A percentile compares a stretch with the other conserved stretches of the same genome.
phyloP scores from a whole-genome alignment of 2,329 filamentous ascomycete genomes.

The Ophiocordyceps australis region DNA sequence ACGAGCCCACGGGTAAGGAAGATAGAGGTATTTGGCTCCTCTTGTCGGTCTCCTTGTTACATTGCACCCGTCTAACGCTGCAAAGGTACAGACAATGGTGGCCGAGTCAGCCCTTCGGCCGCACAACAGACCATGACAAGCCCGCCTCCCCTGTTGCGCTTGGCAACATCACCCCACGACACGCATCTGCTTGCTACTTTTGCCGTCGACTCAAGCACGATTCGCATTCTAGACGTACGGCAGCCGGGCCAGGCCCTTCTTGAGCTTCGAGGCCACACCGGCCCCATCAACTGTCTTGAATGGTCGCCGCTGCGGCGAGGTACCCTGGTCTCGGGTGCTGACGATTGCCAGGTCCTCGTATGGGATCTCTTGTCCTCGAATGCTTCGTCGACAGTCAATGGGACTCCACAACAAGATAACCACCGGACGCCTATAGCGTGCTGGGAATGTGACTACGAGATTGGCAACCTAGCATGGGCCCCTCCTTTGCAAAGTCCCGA shows the following conservation, averaged over 20 bases:
- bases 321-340: constrained; percentile 75
- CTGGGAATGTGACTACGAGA: constrained; percentile 78
- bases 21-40: constrained; percentile 53
- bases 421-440: constrained; percentile 51
- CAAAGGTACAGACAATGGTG: constrained; percentile 31
- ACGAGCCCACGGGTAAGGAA: constrained; percentile 84
- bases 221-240: constrained; percentile 88
- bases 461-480: constrained; percentile 73
- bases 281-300: constrained; percentile 80
- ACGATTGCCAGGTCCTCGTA: constrained; percentile 79
- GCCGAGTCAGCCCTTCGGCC: constrained; percentile 54
- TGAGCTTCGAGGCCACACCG: constrained; percentile 77
- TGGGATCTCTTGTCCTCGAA: constrained; percentile 72
- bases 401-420: constrained; percentile 32
- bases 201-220: constrained; percentile 77
- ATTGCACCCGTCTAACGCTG: constrained; percentile 7
- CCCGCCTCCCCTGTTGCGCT: constrained; percentile 58
- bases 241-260: constrained; percentile 91
- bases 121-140: constrained; percentile 62
- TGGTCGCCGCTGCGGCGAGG: constrained; percentile 84
- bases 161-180: constrained; percentile 88
- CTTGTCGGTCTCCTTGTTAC: too few species aligned
- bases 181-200: constrained; percentile 94
- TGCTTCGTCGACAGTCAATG: constrained; percentile 28
- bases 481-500: constrained; percentile 52